Conservation (phyloP, 345 rosid species). For the Acer saccharum region DNA sequence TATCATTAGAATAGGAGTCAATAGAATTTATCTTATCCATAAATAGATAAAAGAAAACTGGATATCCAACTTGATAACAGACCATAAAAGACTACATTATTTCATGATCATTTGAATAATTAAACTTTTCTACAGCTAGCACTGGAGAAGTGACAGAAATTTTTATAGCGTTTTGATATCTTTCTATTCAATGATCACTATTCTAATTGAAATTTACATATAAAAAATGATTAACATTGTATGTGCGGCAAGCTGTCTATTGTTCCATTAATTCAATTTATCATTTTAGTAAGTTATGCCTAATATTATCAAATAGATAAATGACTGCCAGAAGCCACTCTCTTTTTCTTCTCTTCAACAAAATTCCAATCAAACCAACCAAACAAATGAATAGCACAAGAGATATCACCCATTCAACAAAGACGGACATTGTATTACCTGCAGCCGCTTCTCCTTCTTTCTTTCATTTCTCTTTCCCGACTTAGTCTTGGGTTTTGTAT, state of each 20-base stretch:
- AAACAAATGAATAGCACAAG: not conserved
- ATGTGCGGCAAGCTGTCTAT: not conserved
- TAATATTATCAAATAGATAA: not conserved
- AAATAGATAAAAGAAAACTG: no score
- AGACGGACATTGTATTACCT: constrained; percentile 42
- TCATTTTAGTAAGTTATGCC: not conserved
- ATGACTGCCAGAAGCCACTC: not conserved
- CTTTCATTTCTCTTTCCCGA: constrained; percentile 81
- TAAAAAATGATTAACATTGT: not conserved
- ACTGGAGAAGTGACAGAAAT: not conserved
- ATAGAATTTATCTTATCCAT: no score
- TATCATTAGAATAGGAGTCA: no score
- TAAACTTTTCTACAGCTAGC: not conserved
- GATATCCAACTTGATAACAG: not conserved
- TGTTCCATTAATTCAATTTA: not conserved
- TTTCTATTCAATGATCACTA: not conserved
- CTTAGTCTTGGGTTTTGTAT: constrained; percentile 79
- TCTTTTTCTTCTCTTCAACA: not conserved
- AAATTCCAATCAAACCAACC: not conserved
- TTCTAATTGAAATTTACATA: not conserved
- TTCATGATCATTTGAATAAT: not conserved
- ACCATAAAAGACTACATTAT: not conserved
- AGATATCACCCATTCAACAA: not conserved
- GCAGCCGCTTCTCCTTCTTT: constrained; percentile 86
- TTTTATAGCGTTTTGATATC: not conserved